phyloP scores from a whole-genome alignment of 345 rosid species.

The Tarenaya hassleriana region DNA sequence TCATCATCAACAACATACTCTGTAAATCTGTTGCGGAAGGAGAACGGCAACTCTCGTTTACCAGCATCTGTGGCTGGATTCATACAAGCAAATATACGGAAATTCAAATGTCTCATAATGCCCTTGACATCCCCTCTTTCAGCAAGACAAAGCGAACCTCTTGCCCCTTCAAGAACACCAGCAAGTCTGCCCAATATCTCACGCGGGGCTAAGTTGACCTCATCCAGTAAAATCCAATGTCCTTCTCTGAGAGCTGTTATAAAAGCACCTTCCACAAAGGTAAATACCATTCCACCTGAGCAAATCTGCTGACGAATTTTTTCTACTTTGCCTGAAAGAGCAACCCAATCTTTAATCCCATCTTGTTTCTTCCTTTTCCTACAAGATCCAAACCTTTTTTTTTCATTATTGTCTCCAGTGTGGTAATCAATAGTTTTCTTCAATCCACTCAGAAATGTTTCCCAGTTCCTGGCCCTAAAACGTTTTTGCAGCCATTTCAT shows the following conservation, averaged over 20 bases:
- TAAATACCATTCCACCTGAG: slow-evolving; percentile 81
- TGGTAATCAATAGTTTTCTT: slow-evolving; percentile 32
- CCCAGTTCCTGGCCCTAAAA: slow-evolving; percentile 55
- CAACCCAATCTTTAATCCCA: slow-evolving; percentile 43
- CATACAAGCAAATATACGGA: slow-evolving; percentile 92
- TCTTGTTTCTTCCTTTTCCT: slow-evolving; percentile 64
- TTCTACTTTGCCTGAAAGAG: slow-evolving; percentile 46
- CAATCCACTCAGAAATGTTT: slow-evolving; percentile 41
- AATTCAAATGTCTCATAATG: slow-evolving; percentile 62
- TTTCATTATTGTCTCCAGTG: slow-evolving; percentile 16
- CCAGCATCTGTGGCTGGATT: slow-evolving; percentile 99
- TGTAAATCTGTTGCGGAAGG: slow-evolving; percentile 76
- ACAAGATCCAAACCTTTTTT: slow-evolving; percentile 32
- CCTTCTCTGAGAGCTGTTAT: slow-evolving; percentile 83
- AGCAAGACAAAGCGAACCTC: slow-evolving; percentile 85
- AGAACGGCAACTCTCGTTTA: slow-evolving; percentile 76
- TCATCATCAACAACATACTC: slow-evolving; percentile 86
- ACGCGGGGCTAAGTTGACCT: slow-evolving; percentile 90
- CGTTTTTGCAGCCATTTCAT: slow-evolving; percentile 40
- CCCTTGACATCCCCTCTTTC: slow-evolving; percentile 82
- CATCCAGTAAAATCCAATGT: slow-evolving; percentile 94
- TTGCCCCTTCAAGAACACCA: slow-evolving; percentile 91
- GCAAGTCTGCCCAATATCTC: slow-evolving; percentile 85
- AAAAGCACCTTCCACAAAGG: slow-evolving; percentile 97
- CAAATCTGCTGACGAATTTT: slow-evolving; percentile 46